These are phyloP conservation scores for Sarocladium kiliense DNA, from an alignment of 2,329 filamentous ascomycete species.

Conservation along the genomic window DNA sequence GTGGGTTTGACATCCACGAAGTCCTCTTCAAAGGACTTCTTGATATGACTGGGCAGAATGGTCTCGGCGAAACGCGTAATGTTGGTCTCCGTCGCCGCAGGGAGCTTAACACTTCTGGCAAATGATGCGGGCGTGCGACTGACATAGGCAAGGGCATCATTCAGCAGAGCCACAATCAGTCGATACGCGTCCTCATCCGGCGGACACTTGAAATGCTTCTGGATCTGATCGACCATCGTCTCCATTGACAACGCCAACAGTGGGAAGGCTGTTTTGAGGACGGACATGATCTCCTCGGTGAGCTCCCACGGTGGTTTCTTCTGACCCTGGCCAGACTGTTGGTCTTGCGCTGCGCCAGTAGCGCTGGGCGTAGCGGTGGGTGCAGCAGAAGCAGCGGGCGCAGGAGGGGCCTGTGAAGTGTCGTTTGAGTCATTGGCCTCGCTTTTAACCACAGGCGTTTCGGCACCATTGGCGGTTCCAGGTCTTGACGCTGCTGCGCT, in stretches of 20 bases:
- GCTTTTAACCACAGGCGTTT: slow-evolving; percentile 2
- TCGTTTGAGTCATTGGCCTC: slow-evolving; percentile 1
- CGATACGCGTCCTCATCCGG: slow-evolving; percentile 97
- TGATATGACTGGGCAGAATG: slow-evolving; percentile 88
- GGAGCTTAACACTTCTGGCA: slow-evolving; percentile 85
- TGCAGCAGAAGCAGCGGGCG: slow-evolving; percentile 17
- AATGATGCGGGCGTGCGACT: slow-evolving; percentile 82
- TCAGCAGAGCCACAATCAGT: slow-evolving; percentile 93
- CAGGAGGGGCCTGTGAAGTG: slow-evolving; percentile 8
- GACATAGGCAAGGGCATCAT: slow-evolving; percentile 91
- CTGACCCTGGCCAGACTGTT: slow-evolving; percentile 17
- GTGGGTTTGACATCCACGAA: slow-evolving; percentile 94
- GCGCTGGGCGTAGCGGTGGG: slow-evolving; percentile 19
- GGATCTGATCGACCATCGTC: slow-evolving; percentile 98
- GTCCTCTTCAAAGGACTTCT: slow-evolving; percentile 95
- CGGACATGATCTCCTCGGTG: slow-evolving; percentile 90
- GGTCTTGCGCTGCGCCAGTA: slow-evolving; percentile 20
- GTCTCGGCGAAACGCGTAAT: slow-evolving; percentile 96
- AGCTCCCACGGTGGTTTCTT: slow-evolving; percentile 92
- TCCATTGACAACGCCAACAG: slow-evolving; percentile 96
- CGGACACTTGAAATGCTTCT: slow-evolving; percentile 98
- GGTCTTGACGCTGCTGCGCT: slow-evolving; percentile 37
- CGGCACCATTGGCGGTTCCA: slow-evolving; percentile 21
- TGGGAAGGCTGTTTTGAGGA: slow-evolving; percentile 94
- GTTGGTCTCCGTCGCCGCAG: slow-evolving; percentile 85